A percentile compares a stretch with the other conserved stretches of the same genome.
These are phyloP conservation scores for Cladobotryum mycophilum DNA, from an alignment of 2,329 filamentous ascomycete genomes.

Conservation along the genomic window DNA sequence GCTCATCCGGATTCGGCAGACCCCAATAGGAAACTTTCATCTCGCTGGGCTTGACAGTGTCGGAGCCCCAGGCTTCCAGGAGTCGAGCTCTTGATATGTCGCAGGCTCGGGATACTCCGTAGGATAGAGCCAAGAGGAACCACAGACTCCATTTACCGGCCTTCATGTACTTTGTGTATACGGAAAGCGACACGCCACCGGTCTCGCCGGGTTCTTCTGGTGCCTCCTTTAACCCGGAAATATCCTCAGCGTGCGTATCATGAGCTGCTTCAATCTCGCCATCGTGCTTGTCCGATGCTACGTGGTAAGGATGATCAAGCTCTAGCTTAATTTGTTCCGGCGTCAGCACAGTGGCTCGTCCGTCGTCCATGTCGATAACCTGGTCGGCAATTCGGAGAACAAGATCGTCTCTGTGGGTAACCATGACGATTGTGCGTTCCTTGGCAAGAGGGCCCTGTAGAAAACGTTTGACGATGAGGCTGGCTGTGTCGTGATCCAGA, in stretches of 20 bases:
- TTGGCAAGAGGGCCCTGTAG: conserved; percentile 55
- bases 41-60: conserved; percentile 14
- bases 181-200: conserved; percentile 65
- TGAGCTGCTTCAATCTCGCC: conserved; percentile 21
- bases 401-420: conserved; percentile 74
- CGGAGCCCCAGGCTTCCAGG: conserved; percentile 80
- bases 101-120: conserved; percentile 56
- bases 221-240: conserved; percentile 16
- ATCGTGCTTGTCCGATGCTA: conserved; percentile 10
- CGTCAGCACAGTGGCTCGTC: conserved; percentile 45
- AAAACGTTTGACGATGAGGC: conserved; percentile 53
- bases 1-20: conserved; percentile 55
- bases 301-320: conserved; percentile 32
- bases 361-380: conserved; percentile 62
- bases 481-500: conserved; percentile 56
- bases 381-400: conserved; percentile 68
- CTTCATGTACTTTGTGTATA: conserved; percentile 83
- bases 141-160: conserved; percentile 73
- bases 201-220: conserved; percentile 36
- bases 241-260: conserved; percentile 26
- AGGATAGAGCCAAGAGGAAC: conserved; percentile 56
- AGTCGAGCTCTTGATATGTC: conserved; percentile 70
- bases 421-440: conserved; percentile 66
- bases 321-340: conserved; percentile 38
- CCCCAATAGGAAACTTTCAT: conserved; percentile 20